Evolutionary conservation across 164 flowering plant genomes (phyloP).

Genomic region (Hamamelis virginiana): DNA sequence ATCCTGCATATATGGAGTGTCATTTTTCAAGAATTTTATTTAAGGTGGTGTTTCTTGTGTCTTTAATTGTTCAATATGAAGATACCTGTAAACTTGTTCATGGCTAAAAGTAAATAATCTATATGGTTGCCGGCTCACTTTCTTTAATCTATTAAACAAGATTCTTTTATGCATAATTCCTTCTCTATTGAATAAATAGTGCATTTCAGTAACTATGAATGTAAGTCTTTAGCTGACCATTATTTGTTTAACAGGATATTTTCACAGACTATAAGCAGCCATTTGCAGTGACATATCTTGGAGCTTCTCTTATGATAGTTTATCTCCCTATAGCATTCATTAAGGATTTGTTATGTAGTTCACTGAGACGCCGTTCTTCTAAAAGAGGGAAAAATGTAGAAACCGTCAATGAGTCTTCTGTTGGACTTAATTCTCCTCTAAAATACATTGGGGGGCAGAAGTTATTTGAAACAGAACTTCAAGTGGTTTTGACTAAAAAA

Average conservation of each 20-base stretch:
- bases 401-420: constrained; percentile 32
- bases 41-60: neutral
- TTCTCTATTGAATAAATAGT: no score
- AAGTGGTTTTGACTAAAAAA: constrained; percentile 50
- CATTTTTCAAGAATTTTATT: no score
- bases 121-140: neutral
- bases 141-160: neutral
- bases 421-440: constrained; percentile 48
- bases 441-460: constrained; percentile 45
- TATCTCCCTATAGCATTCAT: constrained; percentile 88
- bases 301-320: constrained; percentile 94
- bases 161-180: no score
- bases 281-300: constrained; percentile 93
- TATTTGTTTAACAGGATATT: constrained; percentile 52
- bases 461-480: constrained; percentile 62
- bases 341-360: constrained; percentile 72
- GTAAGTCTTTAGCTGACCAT: constrained; percentile 1
- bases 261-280: constrained; percentile 87
- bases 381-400: constrained; percentile 47
- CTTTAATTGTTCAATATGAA: neutral
- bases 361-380: constrained; percentile 51
- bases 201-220: neutral
- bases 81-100: neutral
- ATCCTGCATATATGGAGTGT: no score
- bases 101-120: neutral